Conservation (phyloP, 371 early-diverging fungal genomes). For the Funneliformis caledonium region DNA sequence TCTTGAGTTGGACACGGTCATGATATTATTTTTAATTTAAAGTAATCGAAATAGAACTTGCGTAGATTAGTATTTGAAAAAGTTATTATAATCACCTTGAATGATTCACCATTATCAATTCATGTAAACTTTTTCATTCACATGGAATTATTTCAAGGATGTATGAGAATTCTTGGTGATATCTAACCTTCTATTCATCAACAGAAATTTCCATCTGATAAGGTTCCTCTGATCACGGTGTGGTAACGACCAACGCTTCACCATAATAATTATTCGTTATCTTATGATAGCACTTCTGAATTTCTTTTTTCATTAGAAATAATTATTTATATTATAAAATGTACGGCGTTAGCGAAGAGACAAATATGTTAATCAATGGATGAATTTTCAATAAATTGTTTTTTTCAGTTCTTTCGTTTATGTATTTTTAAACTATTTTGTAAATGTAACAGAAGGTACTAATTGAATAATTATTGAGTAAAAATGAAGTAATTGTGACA, state of each 20-base stretch:
- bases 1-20: slow-evolving; percentile 33
- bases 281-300: slow-evolving; percentile 24
- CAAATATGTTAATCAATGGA: slow-evolving; percentile 34
- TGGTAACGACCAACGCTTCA: no score
- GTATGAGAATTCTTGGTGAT: no score
- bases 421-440: no score
- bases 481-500: no score
- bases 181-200: slow-evolving; percentile 37
- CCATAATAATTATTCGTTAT: no score
- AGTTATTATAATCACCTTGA: slow-evolving; percentile 8
- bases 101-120: slow-evolving; percentile 20
- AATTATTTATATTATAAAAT: slow-evolving; percentile 34
- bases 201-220: slow-evolving; percentile 27
- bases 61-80: slow-evolving; percentile 25
- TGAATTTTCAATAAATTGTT: slow-evolving; percentile 11
- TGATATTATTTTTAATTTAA: slow-evolving; percentile 38
- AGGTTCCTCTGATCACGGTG: neutral
- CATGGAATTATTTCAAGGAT: slow-evolving; percentile 37
- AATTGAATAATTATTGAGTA: no score
- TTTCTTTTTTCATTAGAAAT: no score
- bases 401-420: no score
- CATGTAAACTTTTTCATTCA: slow-evolving; percentile 35
- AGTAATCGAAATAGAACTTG: slow-evolving; percentile 36
- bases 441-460: no score
- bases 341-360: slow-evolving; percentile 10